phyloP scores from a whole-genome alignment of 345 rosid genomes.

The Kandelia obovata region DNA sequence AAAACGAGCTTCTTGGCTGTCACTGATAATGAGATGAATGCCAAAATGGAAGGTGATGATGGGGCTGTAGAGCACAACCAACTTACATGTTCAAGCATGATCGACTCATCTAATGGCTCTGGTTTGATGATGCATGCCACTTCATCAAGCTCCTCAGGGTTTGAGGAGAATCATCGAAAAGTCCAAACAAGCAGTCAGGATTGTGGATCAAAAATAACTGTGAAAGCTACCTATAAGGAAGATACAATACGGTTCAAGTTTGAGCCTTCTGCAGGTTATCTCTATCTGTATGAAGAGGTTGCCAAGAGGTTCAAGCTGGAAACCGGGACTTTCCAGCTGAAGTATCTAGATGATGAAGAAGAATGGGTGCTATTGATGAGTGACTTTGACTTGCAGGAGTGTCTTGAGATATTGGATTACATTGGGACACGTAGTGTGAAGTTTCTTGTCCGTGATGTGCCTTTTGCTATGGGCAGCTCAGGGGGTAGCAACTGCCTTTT shows the following conservation, averaged over 20 bases:
- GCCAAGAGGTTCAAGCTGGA: conserved; percentile 68
- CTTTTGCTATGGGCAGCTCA: conserved; percentile 54
- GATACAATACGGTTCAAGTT: conserved; percentile 76
- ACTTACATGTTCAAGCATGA: conserved; percentile 49
- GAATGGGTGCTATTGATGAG: conserved; percentile 81
- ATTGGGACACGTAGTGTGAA: conserved; percentile 54
- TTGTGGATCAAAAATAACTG: conserved; percentile 43
- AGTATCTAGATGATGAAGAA: conserved; percentile 82
- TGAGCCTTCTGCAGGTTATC: conserved; percentile 56
- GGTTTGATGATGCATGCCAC: conserved; percentile 49
- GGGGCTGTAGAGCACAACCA: conserved; percentile 40
- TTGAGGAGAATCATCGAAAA: conserved; percentile 41
- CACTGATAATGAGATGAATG: conserved; percentile 33
- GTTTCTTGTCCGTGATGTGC: conserved; percentile 58
- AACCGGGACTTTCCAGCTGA: conserved; percentile 67
- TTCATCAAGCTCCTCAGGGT: conserved; percentile 54
- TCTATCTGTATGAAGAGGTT: conserved; percentile 71
- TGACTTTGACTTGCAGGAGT: conserved; percentile 81
- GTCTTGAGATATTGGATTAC: conserved; percentile 63
- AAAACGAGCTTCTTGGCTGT: conserved; percentile 41
- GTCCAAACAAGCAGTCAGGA: conserved; percentile 27
- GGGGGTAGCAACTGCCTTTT: conserved; percentile 57
- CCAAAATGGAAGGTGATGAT: conserved; percentile 39
- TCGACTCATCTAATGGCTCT: conserved; percentile 66
- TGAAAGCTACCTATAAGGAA: conserved; percentile 79